Percentiles rank a stretch among this genome's conserved stretches.
Evolutionary conservation across 1,284 basidiomycete genomes (phyloP).

Genomic region (Schizopora paradoxa): DNA sequence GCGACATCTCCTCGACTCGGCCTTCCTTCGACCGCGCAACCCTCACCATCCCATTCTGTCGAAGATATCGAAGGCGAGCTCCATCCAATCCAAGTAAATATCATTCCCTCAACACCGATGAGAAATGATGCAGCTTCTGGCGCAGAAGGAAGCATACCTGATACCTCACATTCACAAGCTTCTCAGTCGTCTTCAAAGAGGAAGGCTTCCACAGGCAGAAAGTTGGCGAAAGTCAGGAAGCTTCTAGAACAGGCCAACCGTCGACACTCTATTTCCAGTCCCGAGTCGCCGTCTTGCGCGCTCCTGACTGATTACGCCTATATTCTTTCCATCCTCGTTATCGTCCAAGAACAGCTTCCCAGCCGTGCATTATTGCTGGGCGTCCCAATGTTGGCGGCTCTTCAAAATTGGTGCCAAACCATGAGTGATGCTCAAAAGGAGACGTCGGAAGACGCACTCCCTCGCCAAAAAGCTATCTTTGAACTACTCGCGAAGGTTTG

Average conservation of each 20-base stretch:
- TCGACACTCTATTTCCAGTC: slow-evolving; percentile 38
- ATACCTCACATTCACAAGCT: slow-evolving; percentile 1
- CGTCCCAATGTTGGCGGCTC: slow-evolving; percentile 79
- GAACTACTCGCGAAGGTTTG: slow-evolving; percentile 65
- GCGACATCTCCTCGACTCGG: slow-evolving; percentile 65
- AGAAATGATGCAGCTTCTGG: slow-evolving; percentile 24
- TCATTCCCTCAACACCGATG: slow-evolving; percentile 35
- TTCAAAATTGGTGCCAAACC: slow-evolving; percentile 40
- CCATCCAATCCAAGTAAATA: slow-evolving; percentile 27
- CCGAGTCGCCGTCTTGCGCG: slow-evolving; percentile 42
- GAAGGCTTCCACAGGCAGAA: slow-evolving; percentile 44
- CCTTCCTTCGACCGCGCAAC: slow-evolving; percentile 33
- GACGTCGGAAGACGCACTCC: slow-evolving; percentile 34
- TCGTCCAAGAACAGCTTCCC: slow-evolving; percentile 67
- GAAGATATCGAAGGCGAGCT: slow-evolving; percentile 1
- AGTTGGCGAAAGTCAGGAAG: slow-evolving; percentile 47
- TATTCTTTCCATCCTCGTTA: slow-evolving; percentile 64
- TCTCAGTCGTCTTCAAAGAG: slow-evolving; percentile 39
- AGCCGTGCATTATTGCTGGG: slow-evolving; percentile 70
- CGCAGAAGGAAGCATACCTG: slow-evolving; percentile 11
- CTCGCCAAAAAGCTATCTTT: slow-evolving; percentile 54
- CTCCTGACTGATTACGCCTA: slow-evolving; percentile 74
- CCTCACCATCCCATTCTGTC: slow-evolving; percentile 35
- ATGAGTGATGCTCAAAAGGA: slow-evolving; percentile 23
- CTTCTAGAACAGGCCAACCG: slow-evolving; percentile 44